Evolutionary conservation across 768 basidiomycete species (phyloP), one percentile per base, ranked within the genome.

Genomic region (Piloderma croceum): DNA sequence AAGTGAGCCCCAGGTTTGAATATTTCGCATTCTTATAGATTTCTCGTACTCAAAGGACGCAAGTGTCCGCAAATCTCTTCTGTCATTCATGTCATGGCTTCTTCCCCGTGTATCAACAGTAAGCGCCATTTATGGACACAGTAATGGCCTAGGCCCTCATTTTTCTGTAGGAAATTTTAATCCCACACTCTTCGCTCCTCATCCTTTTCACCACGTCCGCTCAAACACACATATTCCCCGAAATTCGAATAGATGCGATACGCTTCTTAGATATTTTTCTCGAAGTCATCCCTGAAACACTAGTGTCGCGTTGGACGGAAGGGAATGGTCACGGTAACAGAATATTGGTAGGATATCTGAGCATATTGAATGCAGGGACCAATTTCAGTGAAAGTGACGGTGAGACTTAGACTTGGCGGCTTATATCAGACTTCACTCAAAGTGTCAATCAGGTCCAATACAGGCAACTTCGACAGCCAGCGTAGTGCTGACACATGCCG

Each of bases 211-310:
- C 81, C 1, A 82, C 88, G 5, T 94, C 92, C 7, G 90, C 90
- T 0, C 84, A 93, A 58, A 92, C 90, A 0, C 87, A 93, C 52
- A 94, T 98, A 34, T 96, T 92, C 59, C 92, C 92, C 17, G 90
- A 94, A 59, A 90, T 97, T 44, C 77, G 91, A 12, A 74, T 97
- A 27, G 93, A 97, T 54, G 89, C 90, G 3, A 71, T 94, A 39
- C 79, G 82, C 10, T 78, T 90, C 49, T 61, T 97, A 31, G 75
- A 86, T 51, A 56, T 93, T 18, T 70, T 90, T 29, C 69, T 96
- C 3, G 78, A 83, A 25, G 53, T 68, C 43, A 76, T 85, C 4
- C 90, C 92, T 7, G 69, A 71, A 31, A 63, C 71, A 6, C 77
- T 91, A 4, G 73, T 82, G 3, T 65, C 67, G 38, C 80, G 82